Conservation (phyloP, 169 alveolate species). For the Plasmodium coatneyi region DNA sequence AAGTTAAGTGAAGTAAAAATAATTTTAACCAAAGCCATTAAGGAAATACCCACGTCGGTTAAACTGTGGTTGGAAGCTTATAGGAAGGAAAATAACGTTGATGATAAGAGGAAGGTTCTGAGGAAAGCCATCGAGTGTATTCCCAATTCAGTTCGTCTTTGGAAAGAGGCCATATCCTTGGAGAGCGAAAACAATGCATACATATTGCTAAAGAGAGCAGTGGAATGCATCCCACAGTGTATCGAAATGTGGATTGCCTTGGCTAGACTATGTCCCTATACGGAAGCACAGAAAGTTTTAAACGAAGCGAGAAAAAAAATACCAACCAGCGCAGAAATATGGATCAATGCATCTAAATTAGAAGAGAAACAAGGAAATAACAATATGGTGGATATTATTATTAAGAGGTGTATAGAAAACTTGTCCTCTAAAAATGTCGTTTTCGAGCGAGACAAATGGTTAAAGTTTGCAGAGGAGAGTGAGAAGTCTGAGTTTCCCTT, state of each 20-base stretch:
- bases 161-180: slow-evolving; percentile 97
- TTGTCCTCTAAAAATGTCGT: slow-evolving; percentile 87
- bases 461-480: slow-evolving; percentile 92
- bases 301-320: slow-evolving; percentile 97
- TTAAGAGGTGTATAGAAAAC: slow-evolving; percentile 90
- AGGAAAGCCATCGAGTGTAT: slow-evolving; percentile 96
- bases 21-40: slow-evolving; percentile 94
- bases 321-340: slow-evolving; percentile 95
- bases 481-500: slow-evolving; percentile 88
- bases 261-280: slow-evolving; percentile 96
- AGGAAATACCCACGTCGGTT: slow-evolving; percentile 88
- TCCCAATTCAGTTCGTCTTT: slow-evolving; percentile 96
- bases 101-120: slow-evolving; percentile 91
- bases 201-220: slow-evolving; percentile 95
- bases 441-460: slow-evolving; percentile 92
- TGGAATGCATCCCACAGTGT: slow-evolving; percentile 98
- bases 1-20: slow-evolving; percentile 93
- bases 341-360: slow-evolving; percentile 97
- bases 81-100: slow-evolving; percentile 90
- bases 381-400: slow-evolving; percentile 86
- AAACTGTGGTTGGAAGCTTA: slow-evolving; percentile 98
- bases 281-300: slow-evolving; percentile 96
- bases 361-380: slow-evolving; percentile 95
- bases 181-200: slow-evolving; percentile 96
- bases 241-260: slow-evolving; percentile 98